phyloP scores from a whole-genome alignment of 352 stramenopile species.

The Phytophthora uliginosa region DNA sequence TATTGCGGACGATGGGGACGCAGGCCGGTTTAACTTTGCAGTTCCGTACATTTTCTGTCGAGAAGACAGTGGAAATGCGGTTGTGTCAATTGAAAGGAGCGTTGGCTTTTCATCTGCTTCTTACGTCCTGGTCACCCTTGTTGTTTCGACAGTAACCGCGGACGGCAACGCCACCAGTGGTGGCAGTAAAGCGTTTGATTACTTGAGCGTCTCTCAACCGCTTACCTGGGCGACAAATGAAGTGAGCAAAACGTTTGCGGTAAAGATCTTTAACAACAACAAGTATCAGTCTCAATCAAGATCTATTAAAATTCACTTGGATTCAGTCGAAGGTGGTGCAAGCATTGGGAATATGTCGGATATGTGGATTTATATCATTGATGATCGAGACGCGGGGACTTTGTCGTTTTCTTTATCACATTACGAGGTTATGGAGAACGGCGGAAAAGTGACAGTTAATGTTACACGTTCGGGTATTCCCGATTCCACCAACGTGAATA shows the following conservation, averaged over 20 bases:
- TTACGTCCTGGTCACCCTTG: conserved; percentile 63
- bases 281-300: conserved; percentile 58
- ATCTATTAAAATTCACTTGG: conserved; percentile 64
- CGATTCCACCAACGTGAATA: conserved; percentile 64
- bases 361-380: conserved; percentile 80
- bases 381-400: conserved; percentile 79
- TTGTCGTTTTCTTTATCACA: conserved; percentile 62
- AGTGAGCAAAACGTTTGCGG: conserved; percentile 59
- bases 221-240: conserved; percentile 69
- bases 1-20: conserved; percentile 72
- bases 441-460: conserved; percentile 48
- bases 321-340: conserved; percentile 60
- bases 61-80: conserved; percentile 71
- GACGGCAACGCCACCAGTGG: conserved; percentile 76
- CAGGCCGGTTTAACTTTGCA: conserved; percentile 72
- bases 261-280: conserved; percentile 83
- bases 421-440: conserved; percentile 78
- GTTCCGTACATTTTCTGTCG: conserved; percentile 62
- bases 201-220: conserved; percentile 53
- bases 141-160: conserved; percentile 52
- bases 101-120: conserved; percentile 68
- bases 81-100: conserved; percentile 62
- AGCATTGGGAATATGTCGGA: conserved; percentile 53
- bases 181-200: conserved; percentile 74
- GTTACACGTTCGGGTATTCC: conserved; percentile 58